Conservation (phyloP, 768 basidiomycete genomes). For the Xerocomellus intermedius region DNA sequence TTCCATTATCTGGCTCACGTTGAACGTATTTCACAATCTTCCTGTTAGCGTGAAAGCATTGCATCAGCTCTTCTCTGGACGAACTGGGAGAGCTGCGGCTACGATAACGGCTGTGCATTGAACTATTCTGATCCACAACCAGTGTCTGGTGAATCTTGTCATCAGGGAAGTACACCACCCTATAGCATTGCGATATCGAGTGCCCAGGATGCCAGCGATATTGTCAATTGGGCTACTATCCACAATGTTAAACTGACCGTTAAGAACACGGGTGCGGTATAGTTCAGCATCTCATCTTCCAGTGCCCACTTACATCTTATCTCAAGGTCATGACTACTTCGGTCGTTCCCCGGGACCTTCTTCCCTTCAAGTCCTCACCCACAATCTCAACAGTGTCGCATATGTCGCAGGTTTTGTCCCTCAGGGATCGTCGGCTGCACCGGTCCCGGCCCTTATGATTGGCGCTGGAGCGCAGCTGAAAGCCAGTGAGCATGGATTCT, state of each 20-base stretch:
- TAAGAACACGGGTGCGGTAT: slow-evolving; percentile 19
- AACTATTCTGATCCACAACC: slow-evolving; percentile 20
- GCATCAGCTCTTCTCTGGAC: slow-evolving; percentile 20
- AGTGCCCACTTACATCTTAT: neutral
- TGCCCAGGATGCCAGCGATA: slow-evolving; percentile 16
- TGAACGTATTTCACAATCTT: too few species aligned
- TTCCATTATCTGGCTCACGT: neutral
- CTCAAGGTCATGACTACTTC: slow-evolving; percentile 12
- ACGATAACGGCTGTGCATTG: slow-evolving; percentile 12
- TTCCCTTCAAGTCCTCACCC: slow-evolving; percentile 20
- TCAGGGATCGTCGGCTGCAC: slow-evolving; percentile 11
- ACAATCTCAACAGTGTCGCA: slow-evolving; percentile 4
- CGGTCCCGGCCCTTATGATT: slow-evolving; percentile 12
- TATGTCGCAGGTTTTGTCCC: slow-evolving; percentile 16
- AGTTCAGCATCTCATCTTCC: neutral
- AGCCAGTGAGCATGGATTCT: slow-evolving; percentile 1
- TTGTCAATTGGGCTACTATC: slow-evolving; percentile 16
- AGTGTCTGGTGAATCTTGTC: slow-evolving; percentile 5
- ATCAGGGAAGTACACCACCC: slow-evolving; percentile 16
- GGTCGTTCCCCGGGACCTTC: slow-evolving; percentile 19
- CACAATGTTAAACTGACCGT: slow-evolving; percentile 17
- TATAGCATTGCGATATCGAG: slow-evolving; percentile 15
- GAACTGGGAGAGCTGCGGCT: slow-evolving; percentile 22
- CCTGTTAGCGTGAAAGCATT: slow-evolving; percentile 9
- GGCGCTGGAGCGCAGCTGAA: slow-evolving; percentile 15